Evolutionary conservation across 176 grass and related monocot species (phyloP).

Genomic region (Eleusine coracana): DNA sequence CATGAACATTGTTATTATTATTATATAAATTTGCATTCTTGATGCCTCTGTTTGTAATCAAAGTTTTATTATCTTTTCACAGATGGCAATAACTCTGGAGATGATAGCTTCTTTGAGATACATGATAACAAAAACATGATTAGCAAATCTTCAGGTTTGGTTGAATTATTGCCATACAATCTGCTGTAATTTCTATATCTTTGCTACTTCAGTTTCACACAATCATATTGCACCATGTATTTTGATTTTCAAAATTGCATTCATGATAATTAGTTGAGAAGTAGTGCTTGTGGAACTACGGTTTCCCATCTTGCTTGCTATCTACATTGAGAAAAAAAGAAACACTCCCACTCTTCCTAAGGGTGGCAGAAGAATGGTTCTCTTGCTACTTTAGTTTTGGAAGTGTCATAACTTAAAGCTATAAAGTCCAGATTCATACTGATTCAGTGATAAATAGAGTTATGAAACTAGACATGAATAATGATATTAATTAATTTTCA

Average conservation of each 20-base stretch:
- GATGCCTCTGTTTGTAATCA: not conserved
- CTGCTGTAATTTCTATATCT: not conserved
- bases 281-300: not conserved
- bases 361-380: not conserved
- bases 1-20: constrained; percentile 10
- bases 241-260: constrained; percentile 6
- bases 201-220: not conserved
- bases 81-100: constrained; percentile 47
- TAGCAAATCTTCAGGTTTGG: constrained; percentile 35
- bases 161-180: not conserved
- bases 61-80: constrained; percentile 24
- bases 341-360: not conserved
- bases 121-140: constrained; percentile 7
- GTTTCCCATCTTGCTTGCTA: not conserved
- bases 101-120: constrained; percentile 40
- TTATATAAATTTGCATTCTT: constrained; percentile 14
- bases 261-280: not conserved
- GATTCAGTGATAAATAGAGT: not conserved
- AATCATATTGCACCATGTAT: not conserved
- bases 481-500: not conserved
- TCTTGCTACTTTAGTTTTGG: not conserved
- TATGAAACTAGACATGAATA: not conserved
- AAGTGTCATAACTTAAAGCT: not conserved
- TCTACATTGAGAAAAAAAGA: not conserved
- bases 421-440: not conserved